These are phyloP conservation scores for Pseudocercospora vitis DNA, from an alignment of 2,329 filamentous ascomycete species.

Conservation along the genomic window DNA sequence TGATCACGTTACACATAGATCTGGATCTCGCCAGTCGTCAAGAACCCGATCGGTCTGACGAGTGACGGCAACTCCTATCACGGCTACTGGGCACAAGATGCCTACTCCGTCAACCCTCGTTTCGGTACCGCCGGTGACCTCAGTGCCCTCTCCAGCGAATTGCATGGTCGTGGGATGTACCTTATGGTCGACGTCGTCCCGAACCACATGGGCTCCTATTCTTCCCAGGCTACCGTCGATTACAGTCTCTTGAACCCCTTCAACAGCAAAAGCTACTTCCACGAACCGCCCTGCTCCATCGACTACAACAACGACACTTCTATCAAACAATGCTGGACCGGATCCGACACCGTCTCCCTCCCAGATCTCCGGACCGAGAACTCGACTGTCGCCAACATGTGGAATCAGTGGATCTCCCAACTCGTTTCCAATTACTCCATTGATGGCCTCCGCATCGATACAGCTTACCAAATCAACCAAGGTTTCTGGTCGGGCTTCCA, in stretches of 20 bases:
- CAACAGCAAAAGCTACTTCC: slow-evolving; percentile 45
- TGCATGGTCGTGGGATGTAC: slow-evolving; percentile 49
- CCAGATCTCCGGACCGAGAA: slow-evolving; percentile 62
- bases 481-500: slow-evolving; percentile 43
- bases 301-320: slow-evolving; percentile 52
- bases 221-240: slow-evolving; percentile 32
- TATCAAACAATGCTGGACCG: slow-evolving; percentile 52
- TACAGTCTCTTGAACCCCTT: slow-evolving; percentile 43
- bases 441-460: slow-evolving; percentile 54
- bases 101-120: slow-evolving; percentile 48
- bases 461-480: slow-evolving; percentile 46
- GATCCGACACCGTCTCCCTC: slow-evolving; percentile 54
- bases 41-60: slow-evolving; percentile 41
- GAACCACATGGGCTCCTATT: slow-evolving; percentile 45
- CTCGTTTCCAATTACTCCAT: slow-evolving; percentile 62
- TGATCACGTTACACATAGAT: slow-evolving; percentile 22
- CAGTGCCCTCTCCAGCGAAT: slow-evolving; percentile 43
- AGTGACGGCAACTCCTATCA: slow-evolving; percentile 47
- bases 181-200: slow-evolving; percentile 40
- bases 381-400: slow-evolving; percentile 49
- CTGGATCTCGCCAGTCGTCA: slow-evolving; percentile 45
- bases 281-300: slow-evolving; percentile 56
- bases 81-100: slow-evolving; percentile 49
- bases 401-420: slow-evolving; percentile 58
- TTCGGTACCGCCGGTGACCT: slow-evolving; percentile 50